These are phyloP conservation scores for Microthlaspi erraticum DNA, from an alignment of 345 rosid genomes.

Conservation along the genomic window DNA sequence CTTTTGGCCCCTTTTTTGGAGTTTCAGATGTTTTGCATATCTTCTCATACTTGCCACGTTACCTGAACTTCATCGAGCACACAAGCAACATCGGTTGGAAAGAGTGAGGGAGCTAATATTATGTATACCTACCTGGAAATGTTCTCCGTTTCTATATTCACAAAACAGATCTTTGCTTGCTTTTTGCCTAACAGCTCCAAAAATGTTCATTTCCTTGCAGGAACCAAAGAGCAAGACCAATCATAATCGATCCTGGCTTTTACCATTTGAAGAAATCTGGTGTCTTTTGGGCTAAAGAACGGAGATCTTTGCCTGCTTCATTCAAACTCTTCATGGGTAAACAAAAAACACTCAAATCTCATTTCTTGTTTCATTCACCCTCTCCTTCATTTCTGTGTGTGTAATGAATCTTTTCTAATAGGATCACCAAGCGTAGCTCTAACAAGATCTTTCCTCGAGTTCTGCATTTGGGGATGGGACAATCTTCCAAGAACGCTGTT, in stretches of 20 bases:
- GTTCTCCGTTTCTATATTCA: slow-evolving; percentile 19
- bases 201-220: slow-evolving; percentile 43
- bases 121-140: slow-evolving; percentile 36
- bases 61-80: slow-evolving; percentile 93
- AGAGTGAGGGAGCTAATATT: slow-evolving; percentile 71
- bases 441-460: slow-evolving; percentile 83
- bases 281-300: slow-evolving; percentile 90
- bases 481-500: slow-evolving; percentile 91
- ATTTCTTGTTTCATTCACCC: slow-evolving; percentile 3
- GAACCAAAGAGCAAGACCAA: slow-evolving; percentile 84
- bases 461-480: slow-evolving; percentile 96
- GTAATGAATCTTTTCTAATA: slow-evolving; percentile 34
- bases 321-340: slow-evolving; percentile 89
- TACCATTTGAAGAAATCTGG: slow-evolving; percentile 84
- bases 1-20: slow-evolving; percentile 22
- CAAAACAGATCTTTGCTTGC: slow-evolving; percentile 1
- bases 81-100: slow-evolving; percentile 90
- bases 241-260: slow-evolving; percentile 86
- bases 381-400: slow-evolving; percentile 10
- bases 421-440: slow-evolving; percentile 82
- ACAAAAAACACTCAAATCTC: neutral
- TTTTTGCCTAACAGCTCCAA: slow-evolving; percentile 5
- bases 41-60: slow-evolving; percentile 89
- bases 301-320: slow-evolving; percentile 80
- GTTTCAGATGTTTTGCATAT: slow-evolving; percentile 89